Conservation (phyloP, 768 basidiomycete genomes). For the Leccinum truebloodii region DNA sequence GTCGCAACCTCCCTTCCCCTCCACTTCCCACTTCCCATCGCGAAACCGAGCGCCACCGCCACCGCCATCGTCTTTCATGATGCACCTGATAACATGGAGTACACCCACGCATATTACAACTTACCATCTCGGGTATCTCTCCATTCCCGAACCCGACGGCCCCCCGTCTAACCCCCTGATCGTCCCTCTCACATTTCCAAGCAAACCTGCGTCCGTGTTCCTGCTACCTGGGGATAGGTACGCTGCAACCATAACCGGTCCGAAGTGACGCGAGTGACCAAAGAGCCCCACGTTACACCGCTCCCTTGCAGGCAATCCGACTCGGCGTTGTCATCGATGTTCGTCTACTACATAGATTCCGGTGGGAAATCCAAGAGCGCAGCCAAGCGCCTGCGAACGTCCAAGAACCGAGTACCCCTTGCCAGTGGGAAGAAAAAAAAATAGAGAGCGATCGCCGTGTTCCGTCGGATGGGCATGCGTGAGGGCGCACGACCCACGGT, state of each 20-base stretch:
- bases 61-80: background rate
- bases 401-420: background rate
- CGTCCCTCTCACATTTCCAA: too few species aligned
- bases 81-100: too few species aligned
- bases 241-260: too few species aligned
- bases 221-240: too few species aligned
- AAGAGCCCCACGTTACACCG: too few species aligned
- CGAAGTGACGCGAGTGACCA: too few species aligned
- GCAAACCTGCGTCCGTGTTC: too few species aligned
- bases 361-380: background rate
- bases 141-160: background rate
- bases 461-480: background rate
- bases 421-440: background rate
- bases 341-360: too few species aligned
- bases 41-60: background rate
- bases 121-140: background rate
- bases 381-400: background rate
- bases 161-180: background rate
- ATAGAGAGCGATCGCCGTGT: background rate
- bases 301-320: too few species aligned
- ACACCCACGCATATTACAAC: background rate
- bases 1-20: background rate
- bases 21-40: background rate
- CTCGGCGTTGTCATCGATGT: too few species aligned
- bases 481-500: background rate